Conservation (phyloP, 1,284 basidiomycete species). For the Calocybe gambosa region DNA sequence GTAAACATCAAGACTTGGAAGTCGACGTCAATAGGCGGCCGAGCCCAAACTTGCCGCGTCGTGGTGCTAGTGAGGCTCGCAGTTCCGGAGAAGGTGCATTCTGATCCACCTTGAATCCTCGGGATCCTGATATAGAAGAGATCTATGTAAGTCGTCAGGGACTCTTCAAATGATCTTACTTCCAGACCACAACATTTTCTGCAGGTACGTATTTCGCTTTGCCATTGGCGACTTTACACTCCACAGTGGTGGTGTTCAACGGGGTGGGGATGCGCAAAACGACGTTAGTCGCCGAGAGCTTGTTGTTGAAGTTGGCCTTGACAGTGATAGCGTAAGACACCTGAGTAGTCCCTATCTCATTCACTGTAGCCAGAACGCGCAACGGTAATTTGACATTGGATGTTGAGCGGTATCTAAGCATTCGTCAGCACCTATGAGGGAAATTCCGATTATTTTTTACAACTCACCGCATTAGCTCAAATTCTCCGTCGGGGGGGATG, state of each 20-base stretch:
- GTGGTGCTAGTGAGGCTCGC: slow-evolving; percentile 86
- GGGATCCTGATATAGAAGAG: slow-evolving; percentile 65
- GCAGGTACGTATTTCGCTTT: slow-evolving; percentile 97
- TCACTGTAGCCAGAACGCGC: slow-evolving; percentile 85
- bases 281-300: slow-evolving; percentile 90
- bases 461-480: slow-evolving; percentile 89
- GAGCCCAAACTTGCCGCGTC: slow-evolving; percentile 89
- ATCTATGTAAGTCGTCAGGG: slow-evolving; percentile 2
- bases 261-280: slow-evolving; percentile 94
- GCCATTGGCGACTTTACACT: slow-evolving; percentile 85
- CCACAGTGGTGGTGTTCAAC: slow-evolving; percentile 86
- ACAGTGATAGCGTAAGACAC: slow-evolving; percentile 91
- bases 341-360: slow-evolving; percentile 91
- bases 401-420: slow-evolving; percentile 84
- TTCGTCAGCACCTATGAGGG: slow-evolving; percentile 4
- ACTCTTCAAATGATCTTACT: slow-evolving; percentile 49
- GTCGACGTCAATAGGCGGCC: slow-evolving; percentile 96
- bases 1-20: slow-evolving; percentile 99
- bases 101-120: slow-evolving; percentile 87
- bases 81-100: slow-evolving; percentile 81
- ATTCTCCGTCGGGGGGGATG: slow-evolving; percentile 97
- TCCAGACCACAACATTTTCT: slow-evolving; percentile 97
- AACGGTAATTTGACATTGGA: slow-evolving; percentile 94
- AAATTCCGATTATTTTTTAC: neutral
- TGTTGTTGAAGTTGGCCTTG: slow-evolving; percentile 86